phyloP scores from a whole-genome alignment of 1,139 yeast species.

The Pichia sp. region DNA sequence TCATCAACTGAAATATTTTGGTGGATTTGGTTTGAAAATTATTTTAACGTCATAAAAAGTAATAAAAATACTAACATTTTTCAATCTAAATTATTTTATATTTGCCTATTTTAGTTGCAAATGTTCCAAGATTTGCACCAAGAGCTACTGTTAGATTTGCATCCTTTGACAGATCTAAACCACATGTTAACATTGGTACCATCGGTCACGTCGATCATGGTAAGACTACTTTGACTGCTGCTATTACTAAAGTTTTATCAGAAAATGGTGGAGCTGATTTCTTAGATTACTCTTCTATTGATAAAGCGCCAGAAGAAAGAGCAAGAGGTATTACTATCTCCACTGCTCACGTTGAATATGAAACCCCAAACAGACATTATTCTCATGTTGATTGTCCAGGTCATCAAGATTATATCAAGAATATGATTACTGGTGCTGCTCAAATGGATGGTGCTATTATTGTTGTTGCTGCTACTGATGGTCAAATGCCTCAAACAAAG shows the following conservation, averaged over 20 bases:
- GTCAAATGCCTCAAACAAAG: conserved; percentile 99
- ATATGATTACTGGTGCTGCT: conserved; percentile 99
- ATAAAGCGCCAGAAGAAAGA: conserved; percentile 98
- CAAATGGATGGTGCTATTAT: conserved; percentile 99
- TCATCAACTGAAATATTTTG: too few relatives aligned
- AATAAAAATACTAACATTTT: conserved; percentile 5
- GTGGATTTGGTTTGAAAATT: too few relatives aligned
- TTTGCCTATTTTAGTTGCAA: conserved; percentile 13
- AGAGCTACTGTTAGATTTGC: conserved; percentile 42
- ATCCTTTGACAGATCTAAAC: conserved; percentile 84
- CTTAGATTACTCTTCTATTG: conserved; percentile 89
- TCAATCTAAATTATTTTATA: neutral
- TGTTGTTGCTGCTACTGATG: conserved; percentile 98
- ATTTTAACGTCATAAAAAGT: too few relatives aligned
- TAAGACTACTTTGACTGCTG: conserved; percentile 96
- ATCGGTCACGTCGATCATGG: conserved; percentile 98
- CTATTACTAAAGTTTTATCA: conserved; percentile 92
- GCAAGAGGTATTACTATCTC: conserved; percentile 99
- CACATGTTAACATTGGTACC: conserved; percentile 95
- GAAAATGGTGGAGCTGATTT: conserved; percentile 87
- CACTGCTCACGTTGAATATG: conserved; percentile 95
- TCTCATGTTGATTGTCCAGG: conserved; percentile 99
- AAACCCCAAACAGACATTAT: conserved; percentile 87
- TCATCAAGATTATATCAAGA: conserved; percentile 97
- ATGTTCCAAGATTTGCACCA: conserved; percentile 19